Evolutionary conservation across 2,329 filamentous ascomycete species (phyloP), one percentile per base, ranked within the genome.

Genomic region (Ascochyta pisi): DNA sequence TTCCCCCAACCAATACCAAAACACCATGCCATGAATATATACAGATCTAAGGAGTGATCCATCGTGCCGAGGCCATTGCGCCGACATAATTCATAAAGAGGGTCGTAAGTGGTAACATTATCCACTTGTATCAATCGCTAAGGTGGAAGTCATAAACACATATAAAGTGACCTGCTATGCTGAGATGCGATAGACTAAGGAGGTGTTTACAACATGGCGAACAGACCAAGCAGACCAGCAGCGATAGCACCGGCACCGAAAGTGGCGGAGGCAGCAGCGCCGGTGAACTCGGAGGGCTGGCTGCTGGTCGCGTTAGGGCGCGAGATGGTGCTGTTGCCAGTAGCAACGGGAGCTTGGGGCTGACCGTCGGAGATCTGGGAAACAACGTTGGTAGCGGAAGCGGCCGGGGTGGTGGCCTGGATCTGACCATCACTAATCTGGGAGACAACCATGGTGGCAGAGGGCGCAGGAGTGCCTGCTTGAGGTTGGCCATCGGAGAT

Each of bases 141-240:
- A 38, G 29, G 5, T 37, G 26, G 24, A 43, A 43, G 26, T 22
- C 53, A 39, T 46, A 24, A 43, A 42, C 38, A 56, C 31, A 42
- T 50, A 15, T 50, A 19, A 46, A 38, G 15, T 37, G 24, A 31
- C 37, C 37, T 31, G 47, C 53, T 56, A 48, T 51, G 42, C 53
- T 47, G 42, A 40, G 34, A 23, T 6, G 31, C 29, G 26, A 8
- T 19, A 51, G 34, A 37, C 42, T 24, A 22, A 45, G n/a, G 4
- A 47, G n/a, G 48, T 50, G 52, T 52, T 68, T 69, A 75, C 46
- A 75, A 60, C 55, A 74, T 51, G 24, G 64, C 66, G 35, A 73
- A 63, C 26, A 71, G 51, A 37, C 63, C 73, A 16, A 72, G 29
- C 4, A 74, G 43, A 48, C 66, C 71, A 31, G 65, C 70, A 12